Percentiles rank a stretch among this genome's conserved stretches.
Evolutionary conservation across 805 yeast species (phyloP).

Genomic region (Wickerhamomyces kurtzmanii): DNA sequence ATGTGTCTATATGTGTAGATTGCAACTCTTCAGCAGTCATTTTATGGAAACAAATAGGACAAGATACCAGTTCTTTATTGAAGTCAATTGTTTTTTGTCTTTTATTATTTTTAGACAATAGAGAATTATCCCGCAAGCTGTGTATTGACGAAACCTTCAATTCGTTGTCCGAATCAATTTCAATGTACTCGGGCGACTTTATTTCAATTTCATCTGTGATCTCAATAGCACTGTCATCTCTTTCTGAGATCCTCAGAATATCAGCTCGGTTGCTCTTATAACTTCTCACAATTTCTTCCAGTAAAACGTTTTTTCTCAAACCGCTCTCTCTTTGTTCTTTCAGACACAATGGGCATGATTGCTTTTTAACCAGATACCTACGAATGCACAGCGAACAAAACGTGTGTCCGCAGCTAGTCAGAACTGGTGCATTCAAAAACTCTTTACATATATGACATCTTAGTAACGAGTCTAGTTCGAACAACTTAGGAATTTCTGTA

Average conservation of each 20-base stretch:
- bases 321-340: constrained; percentile 61
- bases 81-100: constrained; percentile 8
- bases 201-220: constrained; percentile 18
- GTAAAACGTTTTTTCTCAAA: constrained; percentile 50
- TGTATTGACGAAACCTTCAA: too few species aligned
- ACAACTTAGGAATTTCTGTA: constrained; percentile 44
- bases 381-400: constrained; percentile 86
- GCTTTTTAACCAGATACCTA: constrained; percentile 47
- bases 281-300: constrained; percentile 64
- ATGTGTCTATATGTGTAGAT: constrained; percentile 45
- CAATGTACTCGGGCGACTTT: constrained; percentile 6
- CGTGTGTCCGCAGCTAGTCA: constrained; percentile 80
- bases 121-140: too few species aligned
- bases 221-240: constrained; percentile 18
- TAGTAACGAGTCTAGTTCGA: constrained; percentile 57
- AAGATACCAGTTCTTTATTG: constrained; percentile 28
- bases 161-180: too few species aligned
- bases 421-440: constrained; percentile 65
- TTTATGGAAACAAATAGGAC: constrained; percentile 52
- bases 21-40: constrained; percentile 47
- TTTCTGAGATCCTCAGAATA: constrained; percentile 22
- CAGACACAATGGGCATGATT: constrained; percentile 72
- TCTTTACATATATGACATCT: constrained; percentile 89
- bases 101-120: too few species aligned
- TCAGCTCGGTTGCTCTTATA: constrained; percentile 32